These are phyloP conservation scores for Tritrichomonas musculus DNA, from an alignment of 208 protist species.

Conservation along the genomic window DNA sequence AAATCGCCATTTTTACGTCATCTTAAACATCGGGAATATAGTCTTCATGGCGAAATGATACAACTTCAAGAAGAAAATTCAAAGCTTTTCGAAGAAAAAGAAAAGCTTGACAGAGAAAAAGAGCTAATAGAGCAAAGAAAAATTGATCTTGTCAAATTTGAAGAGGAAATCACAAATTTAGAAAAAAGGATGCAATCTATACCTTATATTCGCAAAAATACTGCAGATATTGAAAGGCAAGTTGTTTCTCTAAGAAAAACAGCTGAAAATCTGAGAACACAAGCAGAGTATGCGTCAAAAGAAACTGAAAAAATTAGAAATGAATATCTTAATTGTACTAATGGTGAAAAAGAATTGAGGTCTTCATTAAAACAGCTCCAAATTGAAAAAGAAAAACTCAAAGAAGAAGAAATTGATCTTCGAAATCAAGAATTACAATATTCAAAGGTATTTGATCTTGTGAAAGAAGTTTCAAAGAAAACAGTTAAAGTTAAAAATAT, in stretches of 20 bases:
- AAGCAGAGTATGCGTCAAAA: not conserved
- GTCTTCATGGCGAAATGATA: not conserved
- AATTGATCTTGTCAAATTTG: not conserved
- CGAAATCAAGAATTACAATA: not conserved
- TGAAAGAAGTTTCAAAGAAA: not conserved
- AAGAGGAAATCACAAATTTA: not conserved
- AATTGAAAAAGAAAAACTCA: not conserved
- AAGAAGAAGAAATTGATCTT: not conserved
- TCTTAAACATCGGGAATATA: not conserved
- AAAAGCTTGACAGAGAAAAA: constrained; percentile 14
- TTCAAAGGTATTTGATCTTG: not conserved
- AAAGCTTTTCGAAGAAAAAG: not conserved
- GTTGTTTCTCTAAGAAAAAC: not conserved
- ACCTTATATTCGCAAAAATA: not conserved
- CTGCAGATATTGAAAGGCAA: constrained; percentile 4
- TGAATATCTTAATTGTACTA: too few relatives aligned
- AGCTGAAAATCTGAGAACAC: not conserved
- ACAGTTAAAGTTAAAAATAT: not conserved
- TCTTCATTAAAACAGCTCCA: not conserved
- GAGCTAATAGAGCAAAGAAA: not conserved
- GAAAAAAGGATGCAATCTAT: not conserved
- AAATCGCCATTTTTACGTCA: constrained; percentile 7
- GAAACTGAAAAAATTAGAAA: not conserved
- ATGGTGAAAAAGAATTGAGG: not conserved
- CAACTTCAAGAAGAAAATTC: not conserved